Percentiles rank a stretch among this genome's conserved stretches.
Evolutionary conservation across 495 filamentous ascomycete species (phyloP).

Genomic region (Oidiodendron maius): DNA sequence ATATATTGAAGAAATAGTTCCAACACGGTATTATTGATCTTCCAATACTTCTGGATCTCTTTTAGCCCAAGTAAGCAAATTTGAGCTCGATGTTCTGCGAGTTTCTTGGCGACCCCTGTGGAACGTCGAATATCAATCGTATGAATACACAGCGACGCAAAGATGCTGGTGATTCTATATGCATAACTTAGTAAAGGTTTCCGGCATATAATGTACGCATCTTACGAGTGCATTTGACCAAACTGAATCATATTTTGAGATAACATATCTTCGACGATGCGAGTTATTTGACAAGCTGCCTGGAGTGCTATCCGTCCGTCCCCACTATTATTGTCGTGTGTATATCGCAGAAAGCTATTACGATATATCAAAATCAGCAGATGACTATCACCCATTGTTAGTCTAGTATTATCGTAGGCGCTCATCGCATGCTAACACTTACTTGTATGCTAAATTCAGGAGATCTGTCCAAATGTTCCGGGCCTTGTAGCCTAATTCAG

Average conservation of each 20-base stretch:
- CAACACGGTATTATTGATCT: constrained; percentile 41
- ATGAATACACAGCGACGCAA: constrained; percentile 42
- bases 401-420: too few relatives aligned
- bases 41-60: constrained; percentile 43
- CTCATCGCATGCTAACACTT: too few relatives aligned
- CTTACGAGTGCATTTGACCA: constrained; percentile 38
- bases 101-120: constrained; percentile 30
- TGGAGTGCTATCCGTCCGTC: constrained; percentile 34
- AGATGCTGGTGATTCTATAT: constrained; percentile 38
- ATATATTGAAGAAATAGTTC: constrained; percentile 40
- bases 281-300: constrained; percentile 36
- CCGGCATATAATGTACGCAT: neutral
- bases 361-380: too few relatives aligned
- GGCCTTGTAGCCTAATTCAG: too few relatives aligned
- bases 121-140: constrained; percentile 37
- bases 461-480: too few relatives aligned
- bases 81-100: constrained; percentile 42
- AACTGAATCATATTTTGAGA: constrained; percentile 40
- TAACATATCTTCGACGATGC: constrained; percentile 41
- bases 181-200: neutral
- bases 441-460: too few relatives aligned
- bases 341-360: too few relatives aligned
- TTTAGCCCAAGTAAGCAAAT: constrained; percentile 39
- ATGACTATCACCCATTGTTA: too few relatives aligned
- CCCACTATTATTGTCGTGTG: too few relatives aligned